Base-by-base conservation (phyloP, 371 early-diverging fungal species). In the Racocetra persica region DNA sequence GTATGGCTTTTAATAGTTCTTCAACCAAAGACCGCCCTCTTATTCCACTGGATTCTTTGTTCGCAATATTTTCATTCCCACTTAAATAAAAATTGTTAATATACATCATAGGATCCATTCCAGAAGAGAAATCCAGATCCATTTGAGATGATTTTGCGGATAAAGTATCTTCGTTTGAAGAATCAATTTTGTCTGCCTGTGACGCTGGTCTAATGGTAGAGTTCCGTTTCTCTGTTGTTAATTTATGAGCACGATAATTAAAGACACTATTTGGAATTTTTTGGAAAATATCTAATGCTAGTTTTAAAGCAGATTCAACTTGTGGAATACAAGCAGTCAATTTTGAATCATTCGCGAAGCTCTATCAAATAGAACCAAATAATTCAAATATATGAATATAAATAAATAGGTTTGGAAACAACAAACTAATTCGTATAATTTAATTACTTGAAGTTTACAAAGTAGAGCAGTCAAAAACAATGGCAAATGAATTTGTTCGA, bases 401-500 rank as follows among this genome's bases (percentile, higher is more conserved):
- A 20, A 60, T 60, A 60, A 13, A 69, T n/a, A 38, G 13, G 45
- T n/a, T 28, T n/a, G 7, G 0, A 36, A 69, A 69, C 13, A 26
- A 38, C 11, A 70, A 38, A 70, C 32, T 70, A 38, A 13, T 51
- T 10, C 16, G 16, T 51, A 51, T 51, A 14, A 14, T 14, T 32
- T 28, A 22, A 71, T 73, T 83, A 88, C 88, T 83, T 93, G 87
- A 10, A 91, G 84, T 67, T 88, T 89, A 63, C 88, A 87, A 20
- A 92, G 80, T 11, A 94, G 70, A 1, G 89, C 86, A 24, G 90
- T 88, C 51, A 95, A 74, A 20, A 94, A 87, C 81, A 95, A 84
- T 0, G 96, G 95, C 14, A 95, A 83, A 81, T 97, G 96, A 66
- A 94, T 87, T 20, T 93, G 92, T 65, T 88, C 86, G 51, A 91